Conservation (phyloP, 2,329 filamentous ascomycete genomes). For the Biscogniauxia marginata region DNA sequence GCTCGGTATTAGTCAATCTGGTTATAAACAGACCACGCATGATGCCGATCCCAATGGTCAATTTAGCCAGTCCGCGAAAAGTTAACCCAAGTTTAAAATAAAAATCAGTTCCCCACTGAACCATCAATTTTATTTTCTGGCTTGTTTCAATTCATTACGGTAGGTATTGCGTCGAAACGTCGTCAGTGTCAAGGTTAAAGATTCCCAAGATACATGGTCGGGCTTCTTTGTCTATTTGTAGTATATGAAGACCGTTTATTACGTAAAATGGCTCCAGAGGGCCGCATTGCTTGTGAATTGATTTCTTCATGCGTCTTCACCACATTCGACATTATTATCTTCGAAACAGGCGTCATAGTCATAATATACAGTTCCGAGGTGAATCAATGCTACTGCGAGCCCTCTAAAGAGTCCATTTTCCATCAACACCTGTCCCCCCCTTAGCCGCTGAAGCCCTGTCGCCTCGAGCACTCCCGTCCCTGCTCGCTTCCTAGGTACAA, state of each 20-base stretch:
- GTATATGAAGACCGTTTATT: constrained; percentile 28
- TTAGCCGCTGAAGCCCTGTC: constrained; percentile 23
- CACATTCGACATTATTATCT: constrained; percentile 20
- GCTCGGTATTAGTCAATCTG: background rate
- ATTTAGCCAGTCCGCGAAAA: background rate
- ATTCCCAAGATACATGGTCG: no score
- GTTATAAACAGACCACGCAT: background rate
- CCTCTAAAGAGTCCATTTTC: constrained; percentile 21
- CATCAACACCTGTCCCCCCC: constrained; percentile 20
- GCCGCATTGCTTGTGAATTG: constrained; percentile 8
- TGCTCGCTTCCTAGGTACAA: constrained; percentile 18
- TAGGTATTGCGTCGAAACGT: background rate
- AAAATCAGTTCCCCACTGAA: background rate
- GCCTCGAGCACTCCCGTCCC: constrained; percentile 18
- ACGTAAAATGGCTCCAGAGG: constrained; percentile 24
- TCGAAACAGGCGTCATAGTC: constrained; percentile 24
- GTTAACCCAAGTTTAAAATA: background rate
- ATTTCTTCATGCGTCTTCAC: constrained; percentile 14
- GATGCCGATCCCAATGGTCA: background rate
- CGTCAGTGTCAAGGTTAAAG: background rate
- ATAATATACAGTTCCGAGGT: constrained; percentile 29
- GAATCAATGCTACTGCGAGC: constrained; percentile 17
- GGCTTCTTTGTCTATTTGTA: constrained; percentile 30
- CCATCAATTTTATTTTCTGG: background rate
- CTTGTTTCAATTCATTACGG: background rate